A percentile compares a stretch with the other conserved stretches of the same genome.
Conservation (phyloP, 768 basidiomycete species). For the Paxillus ammoniavirescens region DNA sequence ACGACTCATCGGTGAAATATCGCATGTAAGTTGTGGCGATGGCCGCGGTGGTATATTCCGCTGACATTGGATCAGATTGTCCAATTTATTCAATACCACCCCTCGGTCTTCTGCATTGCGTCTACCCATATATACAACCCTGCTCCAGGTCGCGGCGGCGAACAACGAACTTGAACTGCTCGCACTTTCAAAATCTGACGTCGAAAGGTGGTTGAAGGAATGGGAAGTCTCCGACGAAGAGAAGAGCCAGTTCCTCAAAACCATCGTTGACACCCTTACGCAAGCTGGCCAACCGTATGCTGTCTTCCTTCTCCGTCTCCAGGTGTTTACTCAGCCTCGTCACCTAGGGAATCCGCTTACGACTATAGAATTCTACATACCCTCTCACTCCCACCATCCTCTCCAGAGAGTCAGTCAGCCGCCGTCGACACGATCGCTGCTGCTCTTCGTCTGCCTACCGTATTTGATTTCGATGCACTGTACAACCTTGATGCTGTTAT, state of each 20-base stretch:
- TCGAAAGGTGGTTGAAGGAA: conserved; percentile 78
- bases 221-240: conserved; percentile 67
- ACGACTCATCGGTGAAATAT: conserved; percentile 63
- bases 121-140: conserved; percentile 55
- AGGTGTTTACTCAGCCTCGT: neutral
- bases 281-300: conserved; percentile 61
- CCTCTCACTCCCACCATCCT: conserved; percentile 55
- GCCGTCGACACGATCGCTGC: conserved; percentile 61
- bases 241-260: conserved; percentile 64
- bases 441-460: conserved; percentile 59
- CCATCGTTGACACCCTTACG: conserved; percentile 57
- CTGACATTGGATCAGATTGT: conserved; percentile 47
- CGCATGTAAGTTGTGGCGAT: conserved; percentile 51
- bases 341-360: conserved; percentile 54
- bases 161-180: conserved; percentile 65
- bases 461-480: conserved; percentile 81
- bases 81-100: conserved; percentile 79
- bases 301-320: neutral
- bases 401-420: conserved; percentile 48
- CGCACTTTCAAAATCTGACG: conserved; percentile 53
- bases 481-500: conserved; percentile 75
- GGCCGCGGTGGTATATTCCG: neutral
- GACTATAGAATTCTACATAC: conserved; percentile 64
- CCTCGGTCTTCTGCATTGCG: conserved; percentile 68
- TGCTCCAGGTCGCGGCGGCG: conserved; percentile 56